Base-by-base conservation (phyloP, 2,329 filamentous ascomycete species). In the Diplocarpon rosae region DNA sequence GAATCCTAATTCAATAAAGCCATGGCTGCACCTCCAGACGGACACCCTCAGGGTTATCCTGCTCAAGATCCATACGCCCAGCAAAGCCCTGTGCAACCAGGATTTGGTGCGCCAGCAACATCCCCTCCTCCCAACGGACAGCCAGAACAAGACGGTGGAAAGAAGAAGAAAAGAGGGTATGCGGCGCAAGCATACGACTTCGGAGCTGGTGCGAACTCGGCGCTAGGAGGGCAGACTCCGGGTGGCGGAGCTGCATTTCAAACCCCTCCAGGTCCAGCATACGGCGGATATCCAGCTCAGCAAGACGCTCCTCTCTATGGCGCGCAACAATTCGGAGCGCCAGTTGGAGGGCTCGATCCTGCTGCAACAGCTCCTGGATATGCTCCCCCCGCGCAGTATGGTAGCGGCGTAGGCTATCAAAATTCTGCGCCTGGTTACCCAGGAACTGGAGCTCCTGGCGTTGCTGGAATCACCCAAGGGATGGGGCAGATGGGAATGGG, bases 141-240 rank as follows among this genome's bases (percentile, higher is more conserved):
- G 31, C 56, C 51, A 35, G 60, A 63, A 35, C 70, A 71, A 35
- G 69, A 69, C 37, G 72, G 54, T 14, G 59, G 69, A 51, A 80
- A 76, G 65, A 88, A 88, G 71, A 95, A 95, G 78, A 95, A 94
- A 76, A 78, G 88, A 71, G 83, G 85, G 46, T 96, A 96, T 69
- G 92, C 92, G 43, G 86, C 86, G 46, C 85, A 93, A 65, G 90
- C 90, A 37, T 98, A 94, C 65, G 90, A 94, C 48, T 92, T 96
- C 58, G 87, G 85, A 40, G 75, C 77, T 40, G 92, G 90, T 58
- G 85, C 85, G 60, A 96, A 96, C 73, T 80, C 83, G 46, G 75
- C 69, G 40, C 64, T 52, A 62, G 80, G 78, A 24, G 85, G 85
- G 57, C 80, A 83, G 56, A 68, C 78, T 37, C 78, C 81, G 37